These are phyloP conservation scores for Fusarium tjaetaba DNA, from an alignment of 2,329 filamentous ascomycete genomes.

Conservation along the genomic window DNA sequence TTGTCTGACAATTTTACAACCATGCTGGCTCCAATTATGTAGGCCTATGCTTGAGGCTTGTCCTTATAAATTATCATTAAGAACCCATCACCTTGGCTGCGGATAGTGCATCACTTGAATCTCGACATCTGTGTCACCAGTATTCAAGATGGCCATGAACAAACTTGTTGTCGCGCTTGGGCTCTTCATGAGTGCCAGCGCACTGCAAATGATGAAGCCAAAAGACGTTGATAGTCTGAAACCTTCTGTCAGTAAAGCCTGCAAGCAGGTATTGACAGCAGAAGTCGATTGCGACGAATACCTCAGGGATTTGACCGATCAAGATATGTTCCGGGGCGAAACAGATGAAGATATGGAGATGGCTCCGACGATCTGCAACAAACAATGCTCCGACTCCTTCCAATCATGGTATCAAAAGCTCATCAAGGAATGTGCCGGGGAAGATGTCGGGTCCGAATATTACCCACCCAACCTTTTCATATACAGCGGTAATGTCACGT, in stretches of 20 bases:
- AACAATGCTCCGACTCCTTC: neutral
- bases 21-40: no score
- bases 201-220: neutral
- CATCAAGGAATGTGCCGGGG: neutral
- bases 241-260: neutral
- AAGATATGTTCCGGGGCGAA: no score
- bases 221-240: neutral
- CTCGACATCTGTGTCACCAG: neutral
- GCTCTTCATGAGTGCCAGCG: neutral
- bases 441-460: neutral
- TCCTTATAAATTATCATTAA: neutral
- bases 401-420: neutral
- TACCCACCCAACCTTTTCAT: neutral
- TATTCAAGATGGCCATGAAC: neutral
- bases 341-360: neutral
- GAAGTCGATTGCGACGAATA: neutral
- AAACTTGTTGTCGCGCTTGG: neutral
- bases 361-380: neutral
- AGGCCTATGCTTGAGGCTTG: neutral
- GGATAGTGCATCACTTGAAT: neutral
- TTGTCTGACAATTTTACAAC: neutral
- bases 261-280: neutral
- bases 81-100: neutral
- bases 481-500: neutral
- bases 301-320: neutral